A percentile compares a stretch with the other conserved stretches of the same genome.
phyloP scores from a whole-genome alignment of 164 flowering plant genomes.

The Vitis rupestris region DNA sequence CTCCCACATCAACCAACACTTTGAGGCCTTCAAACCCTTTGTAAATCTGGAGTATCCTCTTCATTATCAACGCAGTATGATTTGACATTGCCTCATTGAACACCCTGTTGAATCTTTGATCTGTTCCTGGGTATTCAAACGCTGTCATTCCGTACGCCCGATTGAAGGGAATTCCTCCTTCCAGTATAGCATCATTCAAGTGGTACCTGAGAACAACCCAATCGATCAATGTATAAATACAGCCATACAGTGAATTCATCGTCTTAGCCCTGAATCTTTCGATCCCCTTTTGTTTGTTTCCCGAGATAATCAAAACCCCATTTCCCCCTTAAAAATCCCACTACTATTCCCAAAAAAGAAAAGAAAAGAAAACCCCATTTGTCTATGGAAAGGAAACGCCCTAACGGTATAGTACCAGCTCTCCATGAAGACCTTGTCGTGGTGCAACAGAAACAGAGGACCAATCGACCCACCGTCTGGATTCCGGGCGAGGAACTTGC shows the following conservation, averaged over 20 bases:
- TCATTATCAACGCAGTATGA: constrained; percentile 20
- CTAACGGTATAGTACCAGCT: constrained; percentile 8
- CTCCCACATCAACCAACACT: constrained; percentile 32
- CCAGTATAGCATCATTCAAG: constrained; percentile 37
- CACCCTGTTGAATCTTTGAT: constrained; percentile 24
- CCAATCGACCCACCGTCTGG: constrained; percentile 15
- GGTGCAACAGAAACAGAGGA: constrained; percentile 9
- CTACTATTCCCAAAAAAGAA: too few species aligned
- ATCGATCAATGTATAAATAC: not conserved
- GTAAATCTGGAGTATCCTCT: constrained; percentile 22
- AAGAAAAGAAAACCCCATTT: too few species aligned
- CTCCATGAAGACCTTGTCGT: constrained; percentile 17
- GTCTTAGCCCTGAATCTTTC: not conserved
- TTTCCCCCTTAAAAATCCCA: too few species aligned
- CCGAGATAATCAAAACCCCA: too few species aligned
- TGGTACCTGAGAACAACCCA: constrained; percentile 19
- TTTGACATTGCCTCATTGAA: constrained; percentile 30
- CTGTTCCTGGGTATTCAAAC: constrained; percentile 21
- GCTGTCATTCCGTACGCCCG: constrained; percentile 32
- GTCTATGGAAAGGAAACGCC: too few species aligned
- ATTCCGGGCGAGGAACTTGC: constrained; percentile 18
- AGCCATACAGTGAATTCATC: not conserved
- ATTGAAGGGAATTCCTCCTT: constrained; percentile 40
- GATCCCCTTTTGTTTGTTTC: too few species aligned
- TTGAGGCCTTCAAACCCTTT: constrained; percentile 30